Conservation (phyloP, 306 rosid genomes). For the Fragaria nilgerrensis region DNA sequence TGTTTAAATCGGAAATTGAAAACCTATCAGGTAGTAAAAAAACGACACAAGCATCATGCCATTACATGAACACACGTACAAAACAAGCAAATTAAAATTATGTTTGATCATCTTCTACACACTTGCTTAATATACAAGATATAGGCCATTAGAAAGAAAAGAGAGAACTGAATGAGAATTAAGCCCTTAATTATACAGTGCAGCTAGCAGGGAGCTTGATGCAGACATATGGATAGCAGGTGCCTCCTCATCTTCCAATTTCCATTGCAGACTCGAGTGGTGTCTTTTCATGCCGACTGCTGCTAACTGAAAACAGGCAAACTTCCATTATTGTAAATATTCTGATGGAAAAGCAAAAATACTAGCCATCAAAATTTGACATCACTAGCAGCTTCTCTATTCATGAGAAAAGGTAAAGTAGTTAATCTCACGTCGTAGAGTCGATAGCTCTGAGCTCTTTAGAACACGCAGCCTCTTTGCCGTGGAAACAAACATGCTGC, state of each 20-base stretch:
- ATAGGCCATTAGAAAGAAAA: constrained; percentile 3
- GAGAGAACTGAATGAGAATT: not conserved
- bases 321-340: constrained; percentile 1
- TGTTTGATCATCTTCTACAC: constrained; percentile 12
- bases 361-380: not conserved
- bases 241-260: constrained; percentile 17
- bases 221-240: not conserved
- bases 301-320: constrained; percentile 24
- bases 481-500: constrained; percentile 37
- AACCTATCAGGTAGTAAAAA: not conserved
- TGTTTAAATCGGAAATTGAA: not conserved
- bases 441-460: constrained; percentile 28
- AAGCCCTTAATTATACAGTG: constrained; percentile 14
- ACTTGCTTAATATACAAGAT: constrained; percentile 18
- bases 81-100: constrained; percentile 17
- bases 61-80: constrained; percentile 3
- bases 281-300: constrained; percentile 27
- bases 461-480: constrained; percentile 37
- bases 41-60: not conserved
- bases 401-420: not conserved
- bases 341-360: not conserved
- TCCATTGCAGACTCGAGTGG: constrained; percentile 22
- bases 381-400: not conserved
- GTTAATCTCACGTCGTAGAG: constrained; percentile 14
- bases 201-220: not conserved